These are phyloP conservation scores for Paralagenidium karlingii DNA, from an alignment of 352 stramenopile species.

Conservation along the genomic window DNA sequence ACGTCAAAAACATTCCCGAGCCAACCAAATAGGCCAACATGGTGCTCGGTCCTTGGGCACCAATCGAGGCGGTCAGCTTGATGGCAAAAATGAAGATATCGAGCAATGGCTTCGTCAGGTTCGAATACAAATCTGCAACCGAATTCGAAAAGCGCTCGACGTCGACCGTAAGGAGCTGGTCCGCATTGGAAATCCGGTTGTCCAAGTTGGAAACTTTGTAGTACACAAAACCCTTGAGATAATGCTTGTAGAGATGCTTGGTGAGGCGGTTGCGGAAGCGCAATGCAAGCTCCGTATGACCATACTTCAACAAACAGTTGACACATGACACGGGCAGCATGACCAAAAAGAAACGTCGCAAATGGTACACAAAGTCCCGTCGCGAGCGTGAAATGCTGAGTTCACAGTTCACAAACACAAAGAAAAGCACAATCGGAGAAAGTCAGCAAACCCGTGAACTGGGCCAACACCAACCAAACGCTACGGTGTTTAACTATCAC, in stretches of 20 bases:
- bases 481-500: conserved; percentile 7
- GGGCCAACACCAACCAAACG: no score
- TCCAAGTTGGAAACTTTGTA: conserved; percentile 87
- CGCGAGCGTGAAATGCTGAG: conserved; percentile 51
- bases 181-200: conserved; percentile 77
- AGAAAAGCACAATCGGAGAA: not conserved
- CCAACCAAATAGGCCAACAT: conserved; percentile 58
- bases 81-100: conserved; percentile 72
- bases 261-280: conserved; percentile 77
- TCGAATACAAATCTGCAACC: conserved; percentile 80
- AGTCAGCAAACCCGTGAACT: no score
- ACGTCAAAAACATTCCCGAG: conserved; percentile 61
- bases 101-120: conserved; percentile 76
- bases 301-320: conserved; percentile 75
- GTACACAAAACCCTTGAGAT: conserved; percentile 82
- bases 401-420: not conserved
- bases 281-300: conserved; percentile 65
- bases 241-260: conserved; percentile 67
- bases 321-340: conserved; percentile 72
- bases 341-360: conserved; percentile 61
- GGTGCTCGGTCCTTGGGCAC: conserved; percentile 48
- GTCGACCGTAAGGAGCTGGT: conserved; percentile 80
- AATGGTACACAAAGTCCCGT: conserved; percentile 41
- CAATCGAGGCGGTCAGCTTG: conserved; percentile 58
- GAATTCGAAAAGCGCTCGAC: conserved; percentile 76